Base-by-base conservation (phyloP, 169 alveolate genomes). In the Cytauxzoon felis region DNA sequence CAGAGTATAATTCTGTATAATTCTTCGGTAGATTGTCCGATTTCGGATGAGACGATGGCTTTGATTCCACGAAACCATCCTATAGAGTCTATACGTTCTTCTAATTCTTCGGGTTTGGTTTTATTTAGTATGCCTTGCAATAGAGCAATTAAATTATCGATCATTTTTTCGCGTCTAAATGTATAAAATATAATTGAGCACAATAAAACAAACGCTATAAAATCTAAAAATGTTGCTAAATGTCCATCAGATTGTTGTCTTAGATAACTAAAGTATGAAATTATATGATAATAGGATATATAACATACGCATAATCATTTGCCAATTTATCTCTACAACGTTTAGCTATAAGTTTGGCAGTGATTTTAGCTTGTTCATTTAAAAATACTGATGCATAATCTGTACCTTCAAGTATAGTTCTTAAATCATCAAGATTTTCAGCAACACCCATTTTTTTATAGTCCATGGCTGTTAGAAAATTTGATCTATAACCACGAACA, bases 11-110 rank as follows among this genome's bases (percentile, higher is more conserved):
- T 93, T 68, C 96, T 93, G 73, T 96, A 95, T 62, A 97, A 92
- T 42, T 94, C 97, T 65, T 94, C 98, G 65, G 91, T 93, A 52
- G 97, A 96, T 43, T 95, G 94, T 57, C 96, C 92, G 57, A 92
- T 70, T 69, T 97, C 99, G 61, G 97, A 88, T 48, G 93, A 83
- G 56, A 93, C 87, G 32, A 97, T 90, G 29, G 97, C 95, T 60
- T 93, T 93, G 78, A 97, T 94, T 75, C 96, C 99, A 29, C 97
- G 97, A 87, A 96, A 95, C 91, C 91, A 95, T 30, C 99, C 99
- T 24, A 96, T 82, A 19, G 99, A 99, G 76, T 97, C 99, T 40
- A 91, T 88, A 32, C 98, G 89, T 24, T 96, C 93, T 66, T 93
- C 78, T 30, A 93, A 83, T 50, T 91, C 96, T 54, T 88, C 95